Percentiles rank a stretch among this genome's conserved stretches.
These are phyloP conservation scores for Prototheca stagnorum DNA, from an alignment of 163 green algal genomes.

Conservation along the genomic window DNA sequence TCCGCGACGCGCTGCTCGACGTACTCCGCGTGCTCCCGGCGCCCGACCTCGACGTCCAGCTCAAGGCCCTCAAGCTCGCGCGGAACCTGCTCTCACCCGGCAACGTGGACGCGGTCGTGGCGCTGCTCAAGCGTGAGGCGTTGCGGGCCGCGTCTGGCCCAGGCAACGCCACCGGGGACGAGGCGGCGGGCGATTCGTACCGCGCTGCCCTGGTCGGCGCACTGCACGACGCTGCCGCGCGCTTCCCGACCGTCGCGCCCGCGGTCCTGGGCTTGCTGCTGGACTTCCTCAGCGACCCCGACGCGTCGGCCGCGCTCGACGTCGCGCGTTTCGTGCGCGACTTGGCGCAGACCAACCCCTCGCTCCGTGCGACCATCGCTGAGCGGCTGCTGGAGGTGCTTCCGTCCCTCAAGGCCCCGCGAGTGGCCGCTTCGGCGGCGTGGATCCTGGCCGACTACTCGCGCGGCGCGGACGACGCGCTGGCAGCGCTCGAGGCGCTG, in stretches of 20 bases:
- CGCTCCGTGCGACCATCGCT: constrained; percentile 51
- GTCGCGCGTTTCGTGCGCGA: constrained; percentile 95
- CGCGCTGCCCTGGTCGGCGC: constrained; percentile 33
- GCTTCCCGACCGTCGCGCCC: constrained; percentile 85
- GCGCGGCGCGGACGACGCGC: constrained; percentile 15
- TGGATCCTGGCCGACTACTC: constrained; percentile 96
- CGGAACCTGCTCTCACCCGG: constrained; percentile 78
- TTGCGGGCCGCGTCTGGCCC: constrained; percentile 15
- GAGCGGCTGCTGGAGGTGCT: constrained; percentile 67
- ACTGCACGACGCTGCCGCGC: constrained; percentile 85
- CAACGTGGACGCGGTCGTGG: constrained; percentile 81
- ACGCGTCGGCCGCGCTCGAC: constrained; percentile 76
- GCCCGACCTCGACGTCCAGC: constrained; percentile 87
- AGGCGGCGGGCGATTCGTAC: constrained; percentile 81
- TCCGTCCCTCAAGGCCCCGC: constrained; percentile 57
- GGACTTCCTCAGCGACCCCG: constrained; percentile 61
- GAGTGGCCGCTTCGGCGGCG: constrained; percentile 72
- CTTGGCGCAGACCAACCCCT: constrained; percentile 56
- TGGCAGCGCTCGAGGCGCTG: constrained; percentile 27
- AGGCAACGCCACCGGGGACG: constrained; percentile 20
- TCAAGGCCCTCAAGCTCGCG: constrained; percentile 88
- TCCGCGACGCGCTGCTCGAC: constrained; percentile 95
- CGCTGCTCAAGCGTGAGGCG: constrained; percentile 96
- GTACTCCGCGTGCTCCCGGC: constrained; percentile 76
- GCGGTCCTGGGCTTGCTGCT: constrained; percentile 71